phyloP scores from a whole-genome alignment of 257 asterid species.

The Jacaranda copaia region DNA sequence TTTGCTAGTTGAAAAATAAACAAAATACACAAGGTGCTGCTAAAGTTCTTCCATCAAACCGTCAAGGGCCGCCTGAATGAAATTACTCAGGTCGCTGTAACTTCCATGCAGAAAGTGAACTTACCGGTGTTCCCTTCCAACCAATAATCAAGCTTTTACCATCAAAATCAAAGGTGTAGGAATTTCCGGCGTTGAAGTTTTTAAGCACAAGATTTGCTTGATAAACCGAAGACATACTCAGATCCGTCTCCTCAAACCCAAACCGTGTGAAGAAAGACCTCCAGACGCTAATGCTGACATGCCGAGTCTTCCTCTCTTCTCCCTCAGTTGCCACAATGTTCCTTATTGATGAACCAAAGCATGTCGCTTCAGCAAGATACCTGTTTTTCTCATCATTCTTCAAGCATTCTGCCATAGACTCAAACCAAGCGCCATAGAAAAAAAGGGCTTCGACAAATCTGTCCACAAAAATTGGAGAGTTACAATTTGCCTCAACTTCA shows the following conservation, averaged over 20 bases:
- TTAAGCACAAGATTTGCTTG: conserved; percentile 53
- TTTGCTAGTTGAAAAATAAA: too few relatives aligned
- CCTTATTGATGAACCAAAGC: conserved; percentile 47
- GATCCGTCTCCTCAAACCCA: conserved; percentile 47
- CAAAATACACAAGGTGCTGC: too few relatives aligned
- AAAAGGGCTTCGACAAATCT: conserved; percentile 62
- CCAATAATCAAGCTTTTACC: conserved; percentile 55
- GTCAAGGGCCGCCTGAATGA: background rate
- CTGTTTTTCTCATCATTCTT: conserved; percentile 48
- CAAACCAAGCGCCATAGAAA: conserved; percentile 57
- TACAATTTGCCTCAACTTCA: conserved; percentile 62
- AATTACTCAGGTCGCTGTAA: conserved; percentile 9
- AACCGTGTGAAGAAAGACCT: conserved; percentile 47
- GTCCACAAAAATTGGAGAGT: conserved; percentile 54
- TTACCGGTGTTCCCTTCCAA: conserved; percentile 61
- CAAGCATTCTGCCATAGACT: conserved; percentile 55
- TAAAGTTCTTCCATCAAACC: too few relatives aligned
- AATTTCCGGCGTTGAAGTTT: conserved; percentile 45
- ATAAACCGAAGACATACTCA: conserved; percentile 51
- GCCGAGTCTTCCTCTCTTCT: conserved; percentile 54
- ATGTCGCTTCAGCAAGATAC: conserved; percentile 40
- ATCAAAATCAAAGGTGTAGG: conserved; percentile 45
- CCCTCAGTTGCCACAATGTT: conserved; percentile 57
- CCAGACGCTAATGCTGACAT: conserved; percentile 54
- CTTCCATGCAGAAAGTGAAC: conserved; percentile 64